Conservation (phyloP, 345 rosid genomes). For the Pistacia vera region DNA sequence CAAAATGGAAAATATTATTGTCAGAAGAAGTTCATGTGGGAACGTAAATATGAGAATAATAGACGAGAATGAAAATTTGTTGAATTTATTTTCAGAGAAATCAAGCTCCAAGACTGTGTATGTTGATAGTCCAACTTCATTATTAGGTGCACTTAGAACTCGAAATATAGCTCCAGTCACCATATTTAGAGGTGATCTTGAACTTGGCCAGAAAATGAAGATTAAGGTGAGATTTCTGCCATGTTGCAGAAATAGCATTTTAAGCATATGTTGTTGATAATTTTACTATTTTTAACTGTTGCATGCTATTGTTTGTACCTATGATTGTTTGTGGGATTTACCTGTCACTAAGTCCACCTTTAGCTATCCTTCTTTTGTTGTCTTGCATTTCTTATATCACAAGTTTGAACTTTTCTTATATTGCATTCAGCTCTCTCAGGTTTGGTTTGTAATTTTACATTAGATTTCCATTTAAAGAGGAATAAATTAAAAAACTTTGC, state of each 20-base stretch:
- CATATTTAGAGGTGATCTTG: slow-evolving; percentile 85
- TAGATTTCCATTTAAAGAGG: neutral
- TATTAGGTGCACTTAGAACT: slow-evolving; percentile 80
- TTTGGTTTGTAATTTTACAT: neutral
- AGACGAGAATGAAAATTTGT: slow-evolving; percentile 73
- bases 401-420: neutral
- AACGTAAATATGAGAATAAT: slow-evolving; percentile 43
- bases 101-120: slow-evolving; percentile 54
- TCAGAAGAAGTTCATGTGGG: slow-evolving; percentile 41
- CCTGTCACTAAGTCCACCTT: neutral
- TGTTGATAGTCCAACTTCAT: slow-evolving; percentile 71
- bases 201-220: slow-evolving; percentile 67
- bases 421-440: neutral
- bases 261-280: neutral
- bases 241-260: neutral
- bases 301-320: neutral
- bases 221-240: slow-evolving; percentile 63
- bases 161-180: slow-evolving; percentile 78
- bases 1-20: slow-evolving; percentile 69
- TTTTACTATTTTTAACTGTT: neutral
- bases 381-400: neutral
- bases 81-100: slow-evolving; percentile 64
- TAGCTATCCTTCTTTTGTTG: neutral
- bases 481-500: neutral
- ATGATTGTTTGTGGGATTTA: neutral